Conservation (phyloP, 2,329 filamentous ascomycete species). For the Aulographum hederae region DNA sequence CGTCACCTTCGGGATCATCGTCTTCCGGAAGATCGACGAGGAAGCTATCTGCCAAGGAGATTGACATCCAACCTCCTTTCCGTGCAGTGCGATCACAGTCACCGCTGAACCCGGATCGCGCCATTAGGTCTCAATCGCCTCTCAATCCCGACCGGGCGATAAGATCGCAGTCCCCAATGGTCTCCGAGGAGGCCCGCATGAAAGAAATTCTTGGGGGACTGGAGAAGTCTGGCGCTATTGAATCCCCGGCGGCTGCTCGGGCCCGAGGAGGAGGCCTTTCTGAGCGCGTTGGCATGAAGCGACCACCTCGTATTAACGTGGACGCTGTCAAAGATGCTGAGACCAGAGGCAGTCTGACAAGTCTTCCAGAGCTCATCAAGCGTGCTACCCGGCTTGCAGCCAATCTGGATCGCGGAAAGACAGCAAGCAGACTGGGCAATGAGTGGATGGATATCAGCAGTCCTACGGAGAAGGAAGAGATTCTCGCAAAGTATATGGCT, state of each 20-base stretch:
- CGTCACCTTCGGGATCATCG: no score
- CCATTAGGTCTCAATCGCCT: no score
- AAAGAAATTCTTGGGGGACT: conserved; percentile 2
- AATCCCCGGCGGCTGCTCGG: neutral
- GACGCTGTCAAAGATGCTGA: conserved; percentile 68
- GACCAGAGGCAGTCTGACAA: conserved; percentile 75
- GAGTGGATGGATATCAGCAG: conserved; percentile 20
- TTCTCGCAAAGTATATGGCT: conserved; percentile 1
- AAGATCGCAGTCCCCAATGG: no score
- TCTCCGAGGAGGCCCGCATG: neutral
- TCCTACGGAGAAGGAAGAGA: conserved; percentile 2
- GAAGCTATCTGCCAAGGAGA: no score
- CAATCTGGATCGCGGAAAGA: conserved; percentile 69
- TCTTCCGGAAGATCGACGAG: no score
- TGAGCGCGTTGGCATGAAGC: conserved; percentile 21
- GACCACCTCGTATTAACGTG: conserved; percentile 62
- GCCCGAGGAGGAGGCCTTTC: conserved; percentile 10
- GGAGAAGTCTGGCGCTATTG: conserved; percentile 1
- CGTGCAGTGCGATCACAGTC: conserved; percentile 3
- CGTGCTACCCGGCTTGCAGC: conserved; percentile 73
- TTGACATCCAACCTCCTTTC: conserved; percentile 5
- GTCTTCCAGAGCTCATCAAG: conserved; percentile 75
- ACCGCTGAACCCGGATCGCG: no score
- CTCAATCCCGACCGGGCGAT: no score
- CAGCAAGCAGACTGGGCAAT: conserved; percentile 38